Conservation (phyloP, 2,329 filamentous ascomycete species). For the Monosporascus sp. region DNA sequence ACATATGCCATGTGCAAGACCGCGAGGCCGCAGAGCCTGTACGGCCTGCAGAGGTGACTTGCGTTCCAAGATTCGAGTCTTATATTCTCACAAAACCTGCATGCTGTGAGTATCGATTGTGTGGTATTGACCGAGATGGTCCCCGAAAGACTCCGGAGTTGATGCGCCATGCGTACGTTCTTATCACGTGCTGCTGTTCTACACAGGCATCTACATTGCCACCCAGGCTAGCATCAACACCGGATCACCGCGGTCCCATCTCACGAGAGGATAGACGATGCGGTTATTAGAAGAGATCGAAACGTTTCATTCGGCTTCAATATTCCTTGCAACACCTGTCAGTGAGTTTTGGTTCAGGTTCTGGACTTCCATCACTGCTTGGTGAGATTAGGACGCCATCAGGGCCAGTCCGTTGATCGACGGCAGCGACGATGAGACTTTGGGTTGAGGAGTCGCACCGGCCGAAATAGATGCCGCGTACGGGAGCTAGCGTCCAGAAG, state of each 20-base stretch:
- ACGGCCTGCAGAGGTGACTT: constrained; percentile 5
- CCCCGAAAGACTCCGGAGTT: constrained; percentile 7
- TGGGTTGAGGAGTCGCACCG: neutral
- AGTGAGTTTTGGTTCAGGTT: neutral
- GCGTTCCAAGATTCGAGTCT: constrained; percentile 15
- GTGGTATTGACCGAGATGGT: constrained; percentile 18
- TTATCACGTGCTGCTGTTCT: neutral
- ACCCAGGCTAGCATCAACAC: neutral
- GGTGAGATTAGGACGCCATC: neutral
- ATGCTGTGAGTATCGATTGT: constrained; percentile 14
- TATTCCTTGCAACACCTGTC: neutral
- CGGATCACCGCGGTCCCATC: neutral
- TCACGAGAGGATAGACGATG: neutral
- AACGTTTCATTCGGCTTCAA: neutral
- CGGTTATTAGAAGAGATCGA: neutral
- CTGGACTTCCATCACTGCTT: neutral
- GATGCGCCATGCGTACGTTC: neutral
- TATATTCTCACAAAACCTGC: constrained; percentile 13
- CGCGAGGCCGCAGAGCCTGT: constrained; percentile 13
- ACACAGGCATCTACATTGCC: neutral
- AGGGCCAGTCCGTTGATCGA: neutral
- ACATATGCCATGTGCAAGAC: constrained; percentile 17
- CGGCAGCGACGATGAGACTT: neutral
- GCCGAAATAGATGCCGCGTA: constrained; percentile 6
- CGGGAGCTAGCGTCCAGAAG: constrained; percentile 2